These are phyloP conservation scores for Amesomyces nigricolor DNA, from an alignment of 2,329 filamentous ascomycete species.

Conservation along the genomic window DNA sequence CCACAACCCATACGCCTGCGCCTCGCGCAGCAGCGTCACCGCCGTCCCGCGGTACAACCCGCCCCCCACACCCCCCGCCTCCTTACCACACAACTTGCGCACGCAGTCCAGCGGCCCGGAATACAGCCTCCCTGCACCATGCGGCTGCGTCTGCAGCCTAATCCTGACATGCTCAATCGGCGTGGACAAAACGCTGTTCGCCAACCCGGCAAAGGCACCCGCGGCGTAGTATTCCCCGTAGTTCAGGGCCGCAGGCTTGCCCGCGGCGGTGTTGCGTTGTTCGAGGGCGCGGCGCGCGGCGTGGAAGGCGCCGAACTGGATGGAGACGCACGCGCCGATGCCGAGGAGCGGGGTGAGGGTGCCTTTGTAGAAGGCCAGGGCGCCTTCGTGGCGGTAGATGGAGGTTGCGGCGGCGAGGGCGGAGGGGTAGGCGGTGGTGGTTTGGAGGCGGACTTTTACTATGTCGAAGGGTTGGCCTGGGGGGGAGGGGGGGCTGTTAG, in stretches of 20 bases:
- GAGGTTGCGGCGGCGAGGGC: constrained; percentile 74
- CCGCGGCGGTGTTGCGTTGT: constrained; percentile 56
- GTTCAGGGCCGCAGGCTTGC: constrained; percentile 52
- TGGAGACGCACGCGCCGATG: constrained; percentile 95
- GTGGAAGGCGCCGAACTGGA: constrained; percentile 97
- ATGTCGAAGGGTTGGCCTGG: constrained; percentile 76
- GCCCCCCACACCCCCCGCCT: constrained; percentile 54
- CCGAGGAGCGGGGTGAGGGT: constrained; percentile 91
- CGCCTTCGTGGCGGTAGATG: constrained; percentile 84
- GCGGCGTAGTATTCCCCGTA: constrained; percentile 86
- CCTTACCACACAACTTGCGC: constrained; percentile 62
- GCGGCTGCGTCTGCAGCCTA: constrained; percentile 90
- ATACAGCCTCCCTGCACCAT: constrained; percentile 75
- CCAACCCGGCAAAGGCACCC: constrained; percentile 85
- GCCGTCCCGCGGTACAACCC: constrained; percentile 83
- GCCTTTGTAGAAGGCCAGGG: constrained; percentile 95
- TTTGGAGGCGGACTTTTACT: constrained; percentile 95
- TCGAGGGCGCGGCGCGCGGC: constrained; percentile 83
- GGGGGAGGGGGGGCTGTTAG: background rate
- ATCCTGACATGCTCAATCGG: constrained; percentile 98
- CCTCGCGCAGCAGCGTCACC: constrained; percentile 83
- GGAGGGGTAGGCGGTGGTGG: constrained; percentile 71
- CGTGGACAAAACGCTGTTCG: constrained; percentile 81
- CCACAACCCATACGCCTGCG: constrained; percentile 92
- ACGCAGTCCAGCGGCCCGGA: constrained; percentile 84